Evolutionary conservation across 73 alveolate genomes (phyloP).

Genomic region (Tetrahymena elliotti): DNA sequence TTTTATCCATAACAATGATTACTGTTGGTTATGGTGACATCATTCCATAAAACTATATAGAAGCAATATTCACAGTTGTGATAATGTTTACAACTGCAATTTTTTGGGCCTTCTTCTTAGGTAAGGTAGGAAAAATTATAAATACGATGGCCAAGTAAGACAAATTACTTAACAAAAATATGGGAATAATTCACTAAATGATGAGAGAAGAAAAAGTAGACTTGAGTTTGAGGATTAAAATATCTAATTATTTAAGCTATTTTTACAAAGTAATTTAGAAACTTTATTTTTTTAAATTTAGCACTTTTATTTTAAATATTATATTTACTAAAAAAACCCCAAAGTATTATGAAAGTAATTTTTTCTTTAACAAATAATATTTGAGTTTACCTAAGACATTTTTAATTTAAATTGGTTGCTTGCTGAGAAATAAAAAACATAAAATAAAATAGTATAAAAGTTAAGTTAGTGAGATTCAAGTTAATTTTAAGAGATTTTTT

Average conservation of each 20-base stretch:
- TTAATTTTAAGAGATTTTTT: too few relatives aligned
- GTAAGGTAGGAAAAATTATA: conserved; percentile 69
- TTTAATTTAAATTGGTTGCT: too few relatives aligned
- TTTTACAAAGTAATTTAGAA: conserved; percentile 25
- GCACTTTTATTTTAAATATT: not conserved
- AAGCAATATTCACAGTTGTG: conserved; percentile 44
- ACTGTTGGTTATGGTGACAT: conserved; percentile 91
- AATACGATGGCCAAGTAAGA: conserved; percentile 48
- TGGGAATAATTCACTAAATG: conserved; percentile 58
- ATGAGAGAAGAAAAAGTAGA: conserved; percentile 56
- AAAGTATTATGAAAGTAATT: too few relatives aligned
- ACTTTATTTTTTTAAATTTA: not conserved
- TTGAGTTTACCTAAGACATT: too few relatives aligned
- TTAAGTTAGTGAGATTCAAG: too few relatives aligned
- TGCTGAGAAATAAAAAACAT: too few relatives aligned
- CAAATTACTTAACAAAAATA: conserved; percentile 54
- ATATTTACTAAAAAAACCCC: too few relatives aligned
- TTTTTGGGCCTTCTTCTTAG: conserved; percentile 74
- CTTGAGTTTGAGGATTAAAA: conserved; percentile 53
- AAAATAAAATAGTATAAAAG: too few relatives aligned
- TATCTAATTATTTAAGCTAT: conserved; percentile 67
- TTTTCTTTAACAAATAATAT: too few relatives aligned
- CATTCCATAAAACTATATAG: conserved; percentile 55
- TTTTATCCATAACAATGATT: conserved; percentile 86
- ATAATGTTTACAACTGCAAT: conserved; percentile 72